These are phyloP conservation scores for Anethum foeniculum DNA, from an alignment of 140 eudicot genomes.

Conservation along the genomic window DNA sequence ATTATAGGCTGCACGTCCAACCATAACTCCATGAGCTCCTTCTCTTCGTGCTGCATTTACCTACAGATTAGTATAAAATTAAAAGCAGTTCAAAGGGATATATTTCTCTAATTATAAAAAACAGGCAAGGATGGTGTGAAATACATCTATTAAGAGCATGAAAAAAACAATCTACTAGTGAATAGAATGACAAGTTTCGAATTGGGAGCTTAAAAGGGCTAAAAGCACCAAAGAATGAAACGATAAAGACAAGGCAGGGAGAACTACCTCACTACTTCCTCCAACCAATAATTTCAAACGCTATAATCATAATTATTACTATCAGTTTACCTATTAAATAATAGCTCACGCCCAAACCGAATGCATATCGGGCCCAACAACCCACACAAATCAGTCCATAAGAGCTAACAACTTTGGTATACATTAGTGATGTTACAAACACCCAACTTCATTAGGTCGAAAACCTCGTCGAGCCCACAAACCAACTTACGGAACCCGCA, in stretches of 20 bases:
- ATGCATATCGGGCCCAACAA: not conserved
- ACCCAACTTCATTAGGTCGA: no score
- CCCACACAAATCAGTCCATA: not conserved
- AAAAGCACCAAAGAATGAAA: not conserved
- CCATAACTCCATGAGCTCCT: slow-evolving; percentile 99
- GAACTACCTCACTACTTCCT: not conserved
- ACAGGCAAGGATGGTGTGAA: not conserved
- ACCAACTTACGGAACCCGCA: no score
- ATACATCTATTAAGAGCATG: not conserved
- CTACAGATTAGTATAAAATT: slow-evolving; percentile 22
- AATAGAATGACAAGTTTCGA: not conserved
- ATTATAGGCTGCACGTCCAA: slow-evolving; percentile 90
- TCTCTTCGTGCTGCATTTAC: slow-evolving; percentile 69
- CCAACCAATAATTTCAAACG: not conserved
- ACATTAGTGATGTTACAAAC: not conserved
- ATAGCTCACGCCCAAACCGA: not conserved
- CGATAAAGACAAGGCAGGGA: not conserved
- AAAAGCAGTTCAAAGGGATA: not conserved
- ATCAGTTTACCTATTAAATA: not conserved
- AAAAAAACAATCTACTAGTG: not conserved
- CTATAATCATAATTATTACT: no score
- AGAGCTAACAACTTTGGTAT: not conserved
- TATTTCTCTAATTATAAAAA: not conserved
- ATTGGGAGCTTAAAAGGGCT: not conserved
- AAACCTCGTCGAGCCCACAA: no score